phyloP scores from a whole-genome alignment of 176 grass and related monocot species.

The Oryza brachyantha region DNA sequence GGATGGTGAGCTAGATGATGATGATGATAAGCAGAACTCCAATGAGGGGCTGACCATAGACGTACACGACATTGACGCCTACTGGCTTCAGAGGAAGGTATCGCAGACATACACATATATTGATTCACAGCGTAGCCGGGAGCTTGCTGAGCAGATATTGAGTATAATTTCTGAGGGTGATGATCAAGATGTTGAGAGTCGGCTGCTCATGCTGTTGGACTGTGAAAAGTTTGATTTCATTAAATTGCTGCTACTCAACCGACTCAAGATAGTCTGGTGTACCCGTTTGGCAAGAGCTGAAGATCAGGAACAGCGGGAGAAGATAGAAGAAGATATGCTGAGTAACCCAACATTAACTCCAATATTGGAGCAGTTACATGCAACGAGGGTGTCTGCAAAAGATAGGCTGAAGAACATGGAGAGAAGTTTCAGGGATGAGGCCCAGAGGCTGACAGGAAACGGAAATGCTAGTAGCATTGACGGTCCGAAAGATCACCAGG shows the following conservation, averaged over 20 bases:
- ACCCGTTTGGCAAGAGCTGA: slow-evolving; percentile 80
- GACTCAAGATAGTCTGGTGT: slow-evolving; percentile 97
- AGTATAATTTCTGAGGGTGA: slow-evolving; percentile 79
- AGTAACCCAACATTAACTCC: slow-evolving; percentile 43
- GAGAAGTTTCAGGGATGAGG: slow-evolving; percentile 88
- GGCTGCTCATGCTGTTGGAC: slow-evolving; percentile 73
- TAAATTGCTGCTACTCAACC: slow-evolving; percentile 66
- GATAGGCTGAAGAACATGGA: slow-evolving; percentile 90
- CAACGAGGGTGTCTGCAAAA: slow-evolving; percentile 89
- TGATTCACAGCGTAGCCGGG: slow-evolving; percentile 73
- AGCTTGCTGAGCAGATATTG: slow-evolving; percentile 73
- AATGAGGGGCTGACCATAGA: slow-evolving; percentile 61
- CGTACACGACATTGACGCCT: slow-evolving; percentile 93
- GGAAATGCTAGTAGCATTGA: slow-evolving; percentile 40
- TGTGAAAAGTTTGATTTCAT: slow-evolving; percentile 95
- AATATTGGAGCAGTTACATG: slow-evolving; percentile 89
- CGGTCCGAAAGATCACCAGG: slow-evolving; percentile 42
- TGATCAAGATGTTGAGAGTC: slow-evolving; percentile 74
- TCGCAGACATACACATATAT: slow-evolving; percentile 77
- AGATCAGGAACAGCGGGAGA: slow-evolving; percentile 73
- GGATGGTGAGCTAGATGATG: slow-evolving; percentile 64
- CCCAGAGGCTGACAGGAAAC: slow-evolving; percentile 73
- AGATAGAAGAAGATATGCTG: slow-evolving; percentile 87
- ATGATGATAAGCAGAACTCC: slow-evolving; percentile 64
- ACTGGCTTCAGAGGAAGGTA: slow-evolving; percentile 96